Percentiles rank a stretch among this genome's conserved stretches.
Conservation (phyloP, 306 rosid genomes). For the Corylus americana region DNA sequence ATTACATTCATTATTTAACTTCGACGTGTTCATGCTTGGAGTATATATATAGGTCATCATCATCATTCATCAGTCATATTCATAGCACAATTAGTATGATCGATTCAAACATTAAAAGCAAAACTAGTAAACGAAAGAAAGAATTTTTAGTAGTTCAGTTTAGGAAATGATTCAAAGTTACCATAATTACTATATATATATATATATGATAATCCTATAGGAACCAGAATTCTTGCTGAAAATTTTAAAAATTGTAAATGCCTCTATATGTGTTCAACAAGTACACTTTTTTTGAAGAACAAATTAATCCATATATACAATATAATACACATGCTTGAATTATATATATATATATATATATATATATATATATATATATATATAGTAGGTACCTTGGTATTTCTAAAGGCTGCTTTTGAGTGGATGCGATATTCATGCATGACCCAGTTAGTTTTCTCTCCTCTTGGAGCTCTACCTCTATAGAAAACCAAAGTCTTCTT, state of each 20-base stretch:
- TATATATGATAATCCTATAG: too few species aligned
- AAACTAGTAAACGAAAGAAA: too few species aligned
- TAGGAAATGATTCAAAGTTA: too few species aligned
- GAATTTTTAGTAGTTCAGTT: too few species aligned
- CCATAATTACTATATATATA: too few species aligned
- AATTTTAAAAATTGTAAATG: neutral
- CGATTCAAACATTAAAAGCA: too few species aligned
- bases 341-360: neutral
- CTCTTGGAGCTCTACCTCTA: constrained; percentile 96
- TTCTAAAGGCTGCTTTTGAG: constrained; percentile 61
- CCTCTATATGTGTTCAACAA: neutral
- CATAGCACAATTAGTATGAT: too few species aligned
- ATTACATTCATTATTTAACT: neutral
- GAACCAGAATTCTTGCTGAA: too few species aligned
- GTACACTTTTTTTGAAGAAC: neutral
- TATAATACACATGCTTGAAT: neutral
- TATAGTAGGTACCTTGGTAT: constrained; percentile 49
- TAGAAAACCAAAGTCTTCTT: constrained; percentile 92
- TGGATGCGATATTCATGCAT: constrained; percentile 94
- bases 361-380: neutral
- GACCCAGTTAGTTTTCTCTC: constrained; percentile 91
- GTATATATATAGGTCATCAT: neutral
- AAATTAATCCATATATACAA: too few species aligned
- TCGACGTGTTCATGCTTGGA: neutral
- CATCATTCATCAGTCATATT: too few species aligned